Percentiles rank a stretch among this genome's conserved stretches.
phyloP scores from a whole-genome alignment of 2,329 filamentous ascomycete species.

The Pseudovirgaria hyperparasitica region DNA sequence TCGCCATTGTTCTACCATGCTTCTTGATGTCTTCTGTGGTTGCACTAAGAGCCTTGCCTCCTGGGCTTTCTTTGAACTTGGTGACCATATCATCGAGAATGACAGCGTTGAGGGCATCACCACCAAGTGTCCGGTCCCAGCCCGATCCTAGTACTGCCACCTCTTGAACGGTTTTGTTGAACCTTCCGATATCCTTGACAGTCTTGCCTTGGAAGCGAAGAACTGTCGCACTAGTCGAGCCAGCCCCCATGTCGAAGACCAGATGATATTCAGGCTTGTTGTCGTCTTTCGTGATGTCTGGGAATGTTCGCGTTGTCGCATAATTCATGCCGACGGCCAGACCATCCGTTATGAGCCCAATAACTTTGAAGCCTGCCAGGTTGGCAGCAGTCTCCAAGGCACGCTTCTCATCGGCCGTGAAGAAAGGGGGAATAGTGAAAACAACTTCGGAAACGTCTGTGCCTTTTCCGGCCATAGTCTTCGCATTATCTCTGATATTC shows the following conservation, averaged over 20 bases:
- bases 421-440: conserved; percentile 82
- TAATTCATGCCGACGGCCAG: conserved; percentile 91
- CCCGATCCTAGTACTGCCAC: conserved; percentile 77
- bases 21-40: conserved; percentile 50
- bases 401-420: conserved; percentile 78
- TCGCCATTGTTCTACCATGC: conserved; percentile 76
- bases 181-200: conserved; percentile 84
- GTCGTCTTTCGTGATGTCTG: conserved; percentile 66
- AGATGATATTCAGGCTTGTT: conserved; percentile 83
- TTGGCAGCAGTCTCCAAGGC: conserved; percentile 75
- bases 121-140: conserved; percentile 83
- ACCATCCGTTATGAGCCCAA: conserved; percentile 78
- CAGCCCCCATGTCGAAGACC: conserved; percentile 96
- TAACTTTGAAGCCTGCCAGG: conserved; percentile 74
- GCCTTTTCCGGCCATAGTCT: conserved; percentile 65
- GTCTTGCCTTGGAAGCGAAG: conserved; percentile 78
- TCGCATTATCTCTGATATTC: conserved; percentile 80
- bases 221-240: conserved; percentile 81
- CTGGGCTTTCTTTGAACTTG: conserved; percentile 56
- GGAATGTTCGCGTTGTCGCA: conserved; percentile 81
- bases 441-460: conserved; percentile 67
- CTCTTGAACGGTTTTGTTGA: conserved; percentile 94
- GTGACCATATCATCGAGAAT: conserved; percentile 81
- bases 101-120: conserved; percentile 75
- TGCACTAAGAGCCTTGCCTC: conserved; percentile 51